Evolutionary conservation across 306 rosid genomes (phyloP).

Genomic region (Mimosa pudica): DNA sequence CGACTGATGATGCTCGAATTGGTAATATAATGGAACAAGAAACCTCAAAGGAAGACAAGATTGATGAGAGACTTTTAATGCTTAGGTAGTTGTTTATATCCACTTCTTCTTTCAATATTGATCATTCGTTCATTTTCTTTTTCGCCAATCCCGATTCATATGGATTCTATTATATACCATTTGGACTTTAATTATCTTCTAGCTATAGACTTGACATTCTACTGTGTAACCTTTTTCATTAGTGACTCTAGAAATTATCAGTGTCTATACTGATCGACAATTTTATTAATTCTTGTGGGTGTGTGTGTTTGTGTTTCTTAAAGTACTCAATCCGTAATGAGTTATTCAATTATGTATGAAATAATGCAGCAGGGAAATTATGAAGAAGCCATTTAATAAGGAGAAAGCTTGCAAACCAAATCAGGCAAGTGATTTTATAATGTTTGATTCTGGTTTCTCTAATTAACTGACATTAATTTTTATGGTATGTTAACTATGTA

Average conservation of each 20-base stretch:
- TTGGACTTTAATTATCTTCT: not conserved
- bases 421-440: constrained; percentile 27
- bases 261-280: not conserved
- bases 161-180: not conserved
- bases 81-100: constrained; percentile 22
- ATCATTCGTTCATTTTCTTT: not conserved
- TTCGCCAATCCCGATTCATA: not conserved
- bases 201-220: not conserved
- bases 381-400: not conserved
- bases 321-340: not conserved
- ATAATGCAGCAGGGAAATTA: constrained; percentile 25
- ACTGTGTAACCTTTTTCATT: not conserved
- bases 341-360: constrained; percentile 12
- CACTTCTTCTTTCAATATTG: constrained; percentile 5
- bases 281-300: not conserved
- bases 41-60: not conserved
- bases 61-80: not conserved
- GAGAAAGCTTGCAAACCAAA: not conserved
- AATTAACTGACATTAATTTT: not conserved
- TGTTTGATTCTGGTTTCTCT: not conserved
- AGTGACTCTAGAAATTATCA: not conserved
- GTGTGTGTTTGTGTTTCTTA: not conserved
- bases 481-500: not conserved
- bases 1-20: not conserved
- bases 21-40: not conserved